Evolutionary conservation across 2,329 filamentous ascomycete species (phyloP), one percentile per base, ranked within the genome.

Genomic region (Aspergillus neoniger): DNA sequence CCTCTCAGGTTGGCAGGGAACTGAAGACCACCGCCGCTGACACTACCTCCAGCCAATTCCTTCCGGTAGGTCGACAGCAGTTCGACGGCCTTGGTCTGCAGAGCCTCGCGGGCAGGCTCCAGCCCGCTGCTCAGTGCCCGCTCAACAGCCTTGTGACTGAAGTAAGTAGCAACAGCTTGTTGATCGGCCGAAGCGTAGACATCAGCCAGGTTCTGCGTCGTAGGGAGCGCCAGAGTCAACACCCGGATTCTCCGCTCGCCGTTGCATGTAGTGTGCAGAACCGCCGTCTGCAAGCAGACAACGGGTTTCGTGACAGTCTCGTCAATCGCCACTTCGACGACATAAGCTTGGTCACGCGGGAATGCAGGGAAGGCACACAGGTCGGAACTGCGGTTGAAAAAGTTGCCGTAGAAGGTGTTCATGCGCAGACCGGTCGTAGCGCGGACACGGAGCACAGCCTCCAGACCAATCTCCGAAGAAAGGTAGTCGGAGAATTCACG

Each of bases 331-430:
- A 99, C 96, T 77, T 99, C 95, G 19, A 99, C 94, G 47, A 98
- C 95, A 74, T 98, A 98, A 65, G 91, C 92, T 77, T 99, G 95
- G 72, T 99, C 95, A 73, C 95, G 89, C 32, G 95, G 95, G 82
- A 99, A 98, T 0, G 95, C 93, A 1, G 95, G 95, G 84, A 99
- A 99, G 12, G 95, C 95, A 76, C 95, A 98, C 32, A 99, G 86
- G 79, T 99, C 95, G 15, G 93, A 97, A 74, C 92, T 96, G 69
- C 95, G 87, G 82, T 98, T 99, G 84, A 99, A 99, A 80, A 99
- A 99, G 81, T 99, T 99, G 68, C 95, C 95, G 77, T 98, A 99
- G 80, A 99, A 99, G 2, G 94, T 93, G 80, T 89, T 96, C 91
- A 98, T 98, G 57, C 95, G 88, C 61, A 99, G 81, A 55, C 95